Evolutionary conservation across 805 yeast species (phyloP).

Genomic region (Naumovozyma baii): DNA sequence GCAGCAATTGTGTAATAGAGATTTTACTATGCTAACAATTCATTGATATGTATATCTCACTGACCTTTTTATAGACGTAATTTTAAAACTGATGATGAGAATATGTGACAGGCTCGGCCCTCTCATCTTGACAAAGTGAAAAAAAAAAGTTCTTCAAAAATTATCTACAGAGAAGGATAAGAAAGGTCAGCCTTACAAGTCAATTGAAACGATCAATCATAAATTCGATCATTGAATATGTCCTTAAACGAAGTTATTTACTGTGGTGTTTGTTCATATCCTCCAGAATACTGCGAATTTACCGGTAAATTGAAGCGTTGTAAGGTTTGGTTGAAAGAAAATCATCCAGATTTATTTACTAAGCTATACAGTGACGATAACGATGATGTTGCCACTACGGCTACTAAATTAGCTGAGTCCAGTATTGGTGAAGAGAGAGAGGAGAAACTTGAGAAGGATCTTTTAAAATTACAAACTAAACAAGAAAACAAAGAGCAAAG

Average conservation of each 20-base stretch:
- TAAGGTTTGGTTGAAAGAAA: conserved; percentile 66
- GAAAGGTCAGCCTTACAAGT: too few species aligned
- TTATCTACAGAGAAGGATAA: too few species aligned
- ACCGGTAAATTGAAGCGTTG: conserved; percentile 75
- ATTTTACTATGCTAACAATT: too few species aligned
- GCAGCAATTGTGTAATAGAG: too few species aligned
- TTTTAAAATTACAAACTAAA: conserved; percentile 76
- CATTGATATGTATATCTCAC: too few species aligned
- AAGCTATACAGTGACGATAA: conserved; percentile 48
- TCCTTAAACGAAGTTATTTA: conserved; percentile 40
- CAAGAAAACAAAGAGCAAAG: conserved; percentile 80
- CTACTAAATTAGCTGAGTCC: conserved; percentile 37
- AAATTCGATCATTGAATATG: too few species aligned
- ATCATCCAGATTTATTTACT: conserved; percentile 47
- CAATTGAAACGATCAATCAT: too few species aligned
- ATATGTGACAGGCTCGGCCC: too few species aligned
- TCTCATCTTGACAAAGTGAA: too few species aligned
- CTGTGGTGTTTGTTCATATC: conserved; percentile 73
- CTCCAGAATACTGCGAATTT: conserved; percentile 91
- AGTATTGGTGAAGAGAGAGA: conserved; percentile 67
- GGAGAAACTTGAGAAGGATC: conserved; percentile 69
- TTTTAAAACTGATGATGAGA: not conserved
- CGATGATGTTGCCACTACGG: conserved; percentile 32
- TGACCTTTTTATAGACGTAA: too few species aligned
- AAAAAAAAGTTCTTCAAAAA: too few species aligned